Base-by-base conservation (phyloP, 495 filamentous ascomycete species). In the Aspergillus ellipticus region DNA sequence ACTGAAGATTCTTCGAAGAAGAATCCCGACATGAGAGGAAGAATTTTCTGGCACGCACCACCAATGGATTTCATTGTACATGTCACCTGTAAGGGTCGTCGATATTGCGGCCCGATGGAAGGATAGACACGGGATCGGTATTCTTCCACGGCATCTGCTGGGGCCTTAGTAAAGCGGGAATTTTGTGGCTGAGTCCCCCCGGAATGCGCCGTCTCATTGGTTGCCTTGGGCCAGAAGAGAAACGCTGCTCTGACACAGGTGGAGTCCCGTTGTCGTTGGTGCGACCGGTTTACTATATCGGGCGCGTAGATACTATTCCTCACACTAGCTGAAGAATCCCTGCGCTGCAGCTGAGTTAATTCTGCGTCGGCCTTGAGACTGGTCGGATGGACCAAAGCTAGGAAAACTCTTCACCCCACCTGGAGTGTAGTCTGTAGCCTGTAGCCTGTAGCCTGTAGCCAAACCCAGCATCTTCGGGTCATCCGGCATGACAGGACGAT, bases 81-180 rank as follows among this genome's bases (percentile, higher is more conserved):
- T 56, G 53, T 60, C 58, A 60, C 16, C 58, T 54, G 54, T 54
- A 60, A 60, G 58, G 58, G 58, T 50, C 13, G 17, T 39, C 20
- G 39, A 43, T 47, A 46, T 55, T 16, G 57, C 43, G 51, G 53
- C 46, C 58, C 54, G 49, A 56, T 53, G 48, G 52, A 41, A 48
- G 35, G 29, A 31, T 35, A 48, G 17, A 60, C 58, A 60, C 58
- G 58, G 56, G 57, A 60, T 55, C 48, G 46, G 52, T 47, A 13
- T 37, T 47, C 45, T 24, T 6, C 22, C 22, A 28, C 45, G 21
- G 45, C 45, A 48, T 48, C 24, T 11, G 9, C 20, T 7, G 20
- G 13, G 20, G 43, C 21, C n/a, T 48, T 29, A 28, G 15, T 16
- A 29, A 24, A 28, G 24, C 24, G 22, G 22, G 3, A 29, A n/a